Evolutionary conservation across 176 grass and related monocot genomes (phyloP), one percentile per base, ranked within the genome.

Genomic region (Dactylis glomerata): DNA sequence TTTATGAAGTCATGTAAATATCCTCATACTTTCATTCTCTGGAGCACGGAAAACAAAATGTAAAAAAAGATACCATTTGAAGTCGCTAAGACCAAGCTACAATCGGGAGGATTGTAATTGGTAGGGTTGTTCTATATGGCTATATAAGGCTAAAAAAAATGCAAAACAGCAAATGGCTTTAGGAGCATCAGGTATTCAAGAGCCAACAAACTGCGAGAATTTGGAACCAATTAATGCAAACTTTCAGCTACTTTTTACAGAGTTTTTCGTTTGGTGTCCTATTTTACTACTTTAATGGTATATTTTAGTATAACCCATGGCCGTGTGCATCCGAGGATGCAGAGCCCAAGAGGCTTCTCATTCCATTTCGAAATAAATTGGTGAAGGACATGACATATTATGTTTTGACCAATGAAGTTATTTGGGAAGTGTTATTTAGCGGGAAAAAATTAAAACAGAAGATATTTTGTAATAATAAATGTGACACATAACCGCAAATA

Each of bases 1-100:
- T 83, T 87, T 86, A 93, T 90, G 66, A 74, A 88, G 88, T 84
- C 86, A 88, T 77, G 86, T 89, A 88, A 87, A 89, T 76, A 91
- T 87, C 85, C 86, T 90, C 79, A 86, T 74, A 91, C 57, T 89
- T 84, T 90, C 26, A 84, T 82, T 88, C 80, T 82, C 79, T 94
- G 89, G 80, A 85, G 78, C 79, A 87, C 10, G 67, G 82, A 46
- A 86, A 88, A 94, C 68, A 84, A 83, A 28, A 75, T 42, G 82
- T 88, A 84, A 86, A 89, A 90, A 66, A 84, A 47, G 74, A 67
- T 86, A 63, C 23, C 32, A 81, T 81, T 76, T 70, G 76, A 68
- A 76, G 23, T 41, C 70, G 69, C 24, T 62, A 42, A 44, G 73
- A 70, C 64, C 81, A 86, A 63, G 64, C 88, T 90, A 90, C 23